Base-by-base conservation (phyloP, 108 stramenopile genomes). In the Fistulifera pelliculosa region DNA sequence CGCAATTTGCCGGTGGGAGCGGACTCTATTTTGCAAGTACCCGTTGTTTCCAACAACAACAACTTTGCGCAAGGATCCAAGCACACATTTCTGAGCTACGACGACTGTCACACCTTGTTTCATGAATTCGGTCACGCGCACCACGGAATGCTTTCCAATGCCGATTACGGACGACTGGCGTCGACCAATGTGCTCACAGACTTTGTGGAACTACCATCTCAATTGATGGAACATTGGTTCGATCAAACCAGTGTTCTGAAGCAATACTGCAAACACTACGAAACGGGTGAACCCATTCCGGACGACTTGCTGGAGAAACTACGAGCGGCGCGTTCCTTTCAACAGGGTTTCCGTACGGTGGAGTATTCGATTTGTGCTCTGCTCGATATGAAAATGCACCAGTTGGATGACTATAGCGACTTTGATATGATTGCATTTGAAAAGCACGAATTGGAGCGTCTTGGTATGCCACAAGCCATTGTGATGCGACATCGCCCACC, bases 141-240 rank as follows among this genome's bases (percentile, higher is more conserved):
- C 54, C 86, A 83, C 44, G 86, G 81, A 15, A 87, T 83, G 81
- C 41, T 87, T 4, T 66, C 64, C 6, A 75, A 83, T 56, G 71
- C 74, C 14, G 77, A 77, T n/a, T 87, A 79, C 56, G 64, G 69
- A 16, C 67, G 67, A n/a, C 49, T 87, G 21, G 73, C 81, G 18
- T 76, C 75, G 21, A 87, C 86, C 6, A 80, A 66, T 54, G 86
- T 87, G 11, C 55, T 83, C 14, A 68, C 64, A 13, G 82, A 87
- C 44, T 87, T 87, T 70, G 86, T 83, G 0, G 81, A 87, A 28
- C 53, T 87, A 0, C 86, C 81, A 1, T 80, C 67, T 2, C 86
- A 87, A 62, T 66, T 87, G 15, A 83, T 83, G 81, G 86, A 87
- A 52, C 77, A 83, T 52, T 87, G 86, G 86, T 51, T 87, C 3